phyloP scores from a whole-genome alignment of 805 yeast species.

The Lachancea waltii region DNA sequence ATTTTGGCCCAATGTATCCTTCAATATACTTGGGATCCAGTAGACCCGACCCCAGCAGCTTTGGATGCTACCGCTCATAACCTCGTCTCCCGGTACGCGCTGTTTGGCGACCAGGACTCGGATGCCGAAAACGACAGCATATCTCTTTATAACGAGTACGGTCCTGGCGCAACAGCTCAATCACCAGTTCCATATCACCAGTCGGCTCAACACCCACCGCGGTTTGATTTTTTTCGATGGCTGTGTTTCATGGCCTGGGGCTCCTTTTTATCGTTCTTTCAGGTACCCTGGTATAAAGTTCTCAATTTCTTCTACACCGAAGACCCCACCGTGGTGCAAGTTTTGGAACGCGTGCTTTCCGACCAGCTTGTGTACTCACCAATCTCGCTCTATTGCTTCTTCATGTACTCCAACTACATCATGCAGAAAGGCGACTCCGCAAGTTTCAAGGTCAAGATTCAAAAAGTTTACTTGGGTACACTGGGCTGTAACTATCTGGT shows the following conservation, averaged over 20 bases:
- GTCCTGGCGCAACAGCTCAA: constrained; percentile 3
- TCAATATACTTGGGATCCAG: constrained; percentile 24
- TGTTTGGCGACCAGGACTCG: background rate
- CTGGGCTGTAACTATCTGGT: constrained; percentile 60
- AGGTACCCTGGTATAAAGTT: constrained; percentile 83
- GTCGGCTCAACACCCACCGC: background rate
- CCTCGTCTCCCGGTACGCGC: constrained; percentile 9
- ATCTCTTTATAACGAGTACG: constrained; percentile 29
- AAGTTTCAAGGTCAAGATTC: constrained; percentile 58
- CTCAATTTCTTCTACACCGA: constrained; percentile 70
- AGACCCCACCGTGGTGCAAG: constrained; percentile 79
- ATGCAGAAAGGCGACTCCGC: constrained; percentile 67
- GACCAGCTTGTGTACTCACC: constrained; percentile 93
- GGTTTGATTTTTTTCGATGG: constrained; percentile 62
- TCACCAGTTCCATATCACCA: background rate
- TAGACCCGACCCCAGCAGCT: constrained; percentile 21
- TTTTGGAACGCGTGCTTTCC: constrained; percentile 76
- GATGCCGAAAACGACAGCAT: constrained; percentile 8
- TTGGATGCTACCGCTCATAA: constrained; percentile 13
- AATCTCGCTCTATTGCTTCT: constrained; percentile 68
- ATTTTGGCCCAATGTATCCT: constrained; percentile 75
- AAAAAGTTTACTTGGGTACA: constrained; percentile 60
- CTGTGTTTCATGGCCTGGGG: constrained; percentile 87
- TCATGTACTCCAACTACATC: constrained; percentile 75
- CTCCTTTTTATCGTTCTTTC: constrained; percentile 69